Evolutionary conservation across 305 asterid species (phyloP), one percentile per base, ranked within the genome.

Genomic region (Fraxinus sp.): DNA sequence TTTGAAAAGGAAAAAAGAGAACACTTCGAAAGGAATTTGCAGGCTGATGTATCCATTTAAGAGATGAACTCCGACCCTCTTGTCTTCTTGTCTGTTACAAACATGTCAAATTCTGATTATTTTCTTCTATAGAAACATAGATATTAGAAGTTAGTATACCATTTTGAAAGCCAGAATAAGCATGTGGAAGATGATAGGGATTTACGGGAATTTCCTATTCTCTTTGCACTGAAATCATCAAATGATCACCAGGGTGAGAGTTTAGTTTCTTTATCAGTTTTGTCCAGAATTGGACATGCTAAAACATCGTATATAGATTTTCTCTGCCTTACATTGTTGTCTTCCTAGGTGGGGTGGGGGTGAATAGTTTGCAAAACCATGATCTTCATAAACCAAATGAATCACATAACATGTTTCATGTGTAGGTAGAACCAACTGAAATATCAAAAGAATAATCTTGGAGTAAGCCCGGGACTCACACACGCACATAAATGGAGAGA

Each of bases 41-140:
- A 81, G 79, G 76, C 26, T 79, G 64, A 80, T 85, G 87, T 57
- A 66, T 80, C 83, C 78, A 79, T 80, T 85, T 77, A 3, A 72
- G 80, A 79, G 80, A 87, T 71, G 85, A 77, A 52, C 14, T 82
- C 90, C 82, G 90, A 89, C 86, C 88, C 75, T 80, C 39, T 41
- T 91, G 95, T 90, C 92, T 90, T 26, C 62, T 87, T 93, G 94
- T 88, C 94, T 76, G 80, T 80, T 81, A 80, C 85, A 84, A 72
- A 83, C 85, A 75, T 52, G 85, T 85, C 93, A 89, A 83, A 41
- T 37, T 85, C 87, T 87, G 74, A 82, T 82, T 80, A 52, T 64
- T 79, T 80, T 55, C 78, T 76, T 73, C 20, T 85, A 10, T 22
- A 3, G 11, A 11, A 32, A 20, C 30, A 22, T 22, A 28, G 14